Percentiles rank a stretch among this genome's conserved stretches.
Evolutionary conservation across 2,329 filamentous ascomycete species (phyloP).

Genomic region (Botrytis paeoniae): DNA sequence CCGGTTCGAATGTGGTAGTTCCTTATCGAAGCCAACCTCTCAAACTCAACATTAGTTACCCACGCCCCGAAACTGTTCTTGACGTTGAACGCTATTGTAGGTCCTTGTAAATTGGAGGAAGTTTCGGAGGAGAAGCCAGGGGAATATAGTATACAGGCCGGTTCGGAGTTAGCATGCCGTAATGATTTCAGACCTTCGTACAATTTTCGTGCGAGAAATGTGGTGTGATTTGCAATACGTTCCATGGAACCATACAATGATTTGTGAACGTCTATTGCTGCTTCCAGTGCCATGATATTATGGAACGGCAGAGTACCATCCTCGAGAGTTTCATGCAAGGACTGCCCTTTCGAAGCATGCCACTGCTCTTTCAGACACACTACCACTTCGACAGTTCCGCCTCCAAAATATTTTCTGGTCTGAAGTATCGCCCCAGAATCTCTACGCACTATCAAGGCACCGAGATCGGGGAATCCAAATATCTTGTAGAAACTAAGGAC

Average conservation of each 20-base stretch:
- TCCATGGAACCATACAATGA: constrained; percentile 70
- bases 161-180: constrained; percentile 60
- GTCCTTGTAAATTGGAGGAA: constrained; percentile 54
- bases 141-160: constrained; percentile 37
- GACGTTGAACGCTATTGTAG: constrained; percentile 82
- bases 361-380: constrained; percentile 73
- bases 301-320: constrained; percentile 92
- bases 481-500: constrained; percentile 93
- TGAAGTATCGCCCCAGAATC: constrained; percentile 62
- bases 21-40: constrained; percentile 77
- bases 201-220: constrained; percentile 59
- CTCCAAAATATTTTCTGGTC: constrained; percentile 79
- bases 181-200: constrained; percentile 56
- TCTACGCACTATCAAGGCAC: constrained; percentile 78
- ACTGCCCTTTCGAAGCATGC: constrained; percentile 72
- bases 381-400: constrained; percentile 91
- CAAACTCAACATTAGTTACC: constrained; percentile 79
- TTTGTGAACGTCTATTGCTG: constrained; percentile 67
- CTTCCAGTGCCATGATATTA: constrained; percentile 77
- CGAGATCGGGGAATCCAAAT: constrained; percentile 94
- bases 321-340: constrained; percentile 78
- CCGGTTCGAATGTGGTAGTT: constrained; percentile 84
- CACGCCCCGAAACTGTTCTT: constrained; percentile 66
- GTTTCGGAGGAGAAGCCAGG: constrained; percentile 36
- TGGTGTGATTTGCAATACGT: constrained; percentile 67